Evolutionary conservation across 169 alveolate genomes (phyloP).

Genomic region (Perkinsus chesapeaki): DNA sequence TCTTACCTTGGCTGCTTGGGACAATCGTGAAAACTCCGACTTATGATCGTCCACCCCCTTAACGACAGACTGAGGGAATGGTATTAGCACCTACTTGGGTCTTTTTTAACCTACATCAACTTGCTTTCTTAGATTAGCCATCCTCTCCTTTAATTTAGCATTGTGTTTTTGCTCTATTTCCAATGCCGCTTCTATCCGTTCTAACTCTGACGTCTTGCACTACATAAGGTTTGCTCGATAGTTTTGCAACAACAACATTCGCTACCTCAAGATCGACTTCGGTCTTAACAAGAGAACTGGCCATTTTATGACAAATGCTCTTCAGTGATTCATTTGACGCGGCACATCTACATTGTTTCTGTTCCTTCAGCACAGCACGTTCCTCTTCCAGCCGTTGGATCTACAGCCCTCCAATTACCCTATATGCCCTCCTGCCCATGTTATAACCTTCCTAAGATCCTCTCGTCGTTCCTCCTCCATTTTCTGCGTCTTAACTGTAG

Average conservation of each 20-base stretch:
- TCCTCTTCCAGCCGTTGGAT: background rate
- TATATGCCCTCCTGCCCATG: background rate
- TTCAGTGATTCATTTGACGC: background rate
- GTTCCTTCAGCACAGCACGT: background rate
- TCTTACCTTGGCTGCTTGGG: background rate
- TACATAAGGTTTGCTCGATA: background rate
- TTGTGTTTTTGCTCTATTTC: background rate
- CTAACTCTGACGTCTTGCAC: background rate
- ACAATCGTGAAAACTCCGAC: background rate
- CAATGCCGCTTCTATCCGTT: background rate
- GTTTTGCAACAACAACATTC: background rate
- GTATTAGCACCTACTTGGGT: no score
- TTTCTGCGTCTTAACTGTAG: background rate
- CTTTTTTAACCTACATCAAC: background rate
- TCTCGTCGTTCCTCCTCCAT: background rate
- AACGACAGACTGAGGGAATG: background rate
- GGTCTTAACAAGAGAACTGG: background rate
- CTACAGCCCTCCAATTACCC: background rate
- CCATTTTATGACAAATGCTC: background rate
- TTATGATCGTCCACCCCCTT: background rate
- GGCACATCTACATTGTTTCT: background rate
- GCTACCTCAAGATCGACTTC: background rate
- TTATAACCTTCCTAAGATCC: background rate
- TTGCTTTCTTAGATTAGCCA: background rate
- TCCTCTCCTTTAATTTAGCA: background rate